Percentiles rank a stretch among this genome's conserved stretches.
Conservation (phyloP, 306 rosid genomes). For the Vigna trinervia region DNA sequence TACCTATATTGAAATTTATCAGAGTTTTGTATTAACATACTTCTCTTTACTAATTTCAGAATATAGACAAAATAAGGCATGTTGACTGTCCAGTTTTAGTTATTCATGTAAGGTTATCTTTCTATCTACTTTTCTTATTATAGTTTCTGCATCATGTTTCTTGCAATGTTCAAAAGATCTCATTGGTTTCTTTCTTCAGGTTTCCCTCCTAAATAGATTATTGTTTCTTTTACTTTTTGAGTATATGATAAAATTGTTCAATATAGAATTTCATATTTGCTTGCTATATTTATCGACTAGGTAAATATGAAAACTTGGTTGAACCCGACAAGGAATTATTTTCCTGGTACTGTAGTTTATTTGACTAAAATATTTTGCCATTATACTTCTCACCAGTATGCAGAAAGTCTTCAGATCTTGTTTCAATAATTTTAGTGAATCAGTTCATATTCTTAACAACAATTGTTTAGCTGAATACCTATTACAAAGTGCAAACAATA, state of each 20-base stretch:
- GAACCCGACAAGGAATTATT: background rate
- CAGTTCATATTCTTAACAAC: background rate
- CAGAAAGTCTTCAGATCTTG: background rate
- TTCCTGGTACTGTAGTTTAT: background rate
- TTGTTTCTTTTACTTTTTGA: background rate
- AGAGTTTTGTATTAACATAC: slow-evolving; percentile 48
- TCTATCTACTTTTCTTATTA: slow-evolving; percentile 20
- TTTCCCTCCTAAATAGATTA: background rate
- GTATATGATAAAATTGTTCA: background rate
- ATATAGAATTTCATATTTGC: background rate
- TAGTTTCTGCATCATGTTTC: slow-evolving; percentile 32
- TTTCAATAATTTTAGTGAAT: slow-evolving; percentile 7
- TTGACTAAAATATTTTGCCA: background rate
- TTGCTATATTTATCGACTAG: background rate
- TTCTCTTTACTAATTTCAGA: slow-evolving; percentile 59
- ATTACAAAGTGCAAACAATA: slow-evolving; percentile 4
- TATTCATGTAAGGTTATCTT: slow-evolving; percentile 76
- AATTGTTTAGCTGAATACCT: background rate
- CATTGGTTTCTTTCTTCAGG: slow-evolving; percentile 2
- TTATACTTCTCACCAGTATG: background rate
- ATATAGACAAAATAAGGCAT: slow-evolving; percentile 87
- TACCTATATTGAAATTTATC: background rate
- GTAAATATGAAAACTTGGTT: slow-evolving; percentile 18
- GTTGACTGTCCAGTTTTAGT: slow-evolving; percentile 85
- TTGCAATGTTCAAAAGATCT: slow-evolving; percentile 22